Evolutionary conservation across 2,329 filamentous ascomycete species (phyloP), one percentile per base, ranked within the genome.

Genomic region (Hymenoscyphus infarciens): DNA sequence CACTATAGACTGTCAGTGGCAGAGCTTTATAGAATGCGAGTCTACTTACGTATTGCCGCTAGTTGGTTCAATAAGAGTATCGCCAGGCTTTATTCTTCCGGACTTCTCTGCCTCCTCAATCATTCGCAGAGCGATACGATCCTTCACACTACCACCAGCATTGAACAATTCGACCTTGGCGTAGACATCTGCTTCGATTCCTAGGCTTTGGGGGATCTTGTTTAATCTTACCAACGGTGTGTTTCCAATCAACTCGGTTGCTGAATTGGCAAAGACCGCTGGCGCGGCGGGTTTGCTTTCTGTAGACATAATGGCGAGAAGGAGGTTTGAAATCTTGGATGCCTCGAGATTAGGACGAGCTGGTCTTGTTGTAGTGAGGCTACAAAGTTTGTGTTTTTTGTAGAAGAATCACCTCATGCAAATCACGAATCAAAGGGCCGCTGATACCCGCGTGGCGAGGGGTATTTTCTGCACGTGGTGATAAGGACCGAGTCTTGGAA

Each of bases 31-130:
- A 2, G 3, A 25, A 15, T 1, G 13, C 35, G 39, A 11, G 15
- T 63, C n/a, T 52, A 75, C 77, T 57, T 72, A 80, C 81, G 95
- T 99, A 77, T 99, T 99, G 61, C 95, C 95, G 74, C 92, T 97
- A 56, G 95, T 99, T 10, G 95, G 95, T 83, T 99, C 95, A 74
- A 99, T 99, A 73, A 99, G 80, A 59, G 92, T 98, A 78, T 98
- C 93, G 62, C 94, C 95, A 31, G 95, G 95, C 83, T 95, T 97
- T 79, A 99, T 97, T 68, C 94, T 87, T 55, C 95, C 95, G 59
- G 85, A 88, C 74, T 86, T 87, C 82, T 99, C 95, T 15, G 95
- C 95, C 76, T 94, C 90, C 78, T 98, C 93, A 66, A 99, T 90
- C 95, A 99, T 99, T 73, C 95, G 90, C 75, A 97, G 80, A 25